Base-by-base conservation (phyloP, 179 eudicot species). In the Beta corolliflora region DNA sequence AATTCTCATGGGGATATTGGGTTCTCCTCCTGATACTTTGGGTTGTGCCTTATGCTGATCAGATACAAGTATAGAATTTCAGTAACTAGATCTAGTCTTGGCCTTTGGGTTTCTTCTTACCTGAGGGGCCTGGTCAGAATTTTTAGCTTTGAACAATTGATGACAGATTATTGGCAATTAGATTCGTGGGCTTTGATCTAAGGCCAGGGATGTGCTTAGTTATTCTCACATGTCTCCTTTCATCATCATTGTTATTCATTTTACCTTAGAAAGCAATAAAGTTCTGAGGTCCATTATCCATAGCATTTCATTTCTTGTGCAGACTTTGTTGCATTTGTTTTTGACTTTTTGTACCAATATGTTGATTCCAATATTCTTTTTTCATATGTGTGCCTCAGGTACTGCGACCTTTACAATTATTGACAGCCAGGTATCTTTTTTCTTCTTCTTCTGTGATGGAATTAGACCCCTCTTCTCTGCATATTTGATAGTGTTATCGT, bases 361-460 rank as follows among this genome's bases (percentile, higher is more conserved):
- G 18, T 36, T 4, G 45, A 9, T 2, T 67, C 75, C 10, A 25
- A 7, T 52, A 10, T 54, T 71, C 1, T 61, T 77, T n/a, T 7
- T 23, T 63, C 23, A 31, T 64, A 0, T 18, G 61, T 73, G 19
- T 69, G 19, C 15, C 54, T 71, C 77, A 86, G 88, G 88, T 86
- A 91, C 91, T 84, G 97, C 89, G 29, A 79, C 80, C 79, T 88
- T 94, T 86, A 88, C 93, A 52, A 87, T 92, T 55, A 88, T 86
- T 77, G 98, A 95, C 88, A 89, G 79, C 65, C 98, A 89, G 95
- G 98, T 91, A 77, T 23, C 74, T 9, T 74, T 21, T 64, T 18
- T 70, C 71, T 68, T 23, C 41, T 36, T 36, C 63, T 2, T 63
- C 12, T 31, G 9, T 61, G 31, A 54, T 71, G 29, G 73, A 56